phyloP scores from a whole-genome alignment of 129 eudicot genomes.

The Flaveria brownii region DNA sequence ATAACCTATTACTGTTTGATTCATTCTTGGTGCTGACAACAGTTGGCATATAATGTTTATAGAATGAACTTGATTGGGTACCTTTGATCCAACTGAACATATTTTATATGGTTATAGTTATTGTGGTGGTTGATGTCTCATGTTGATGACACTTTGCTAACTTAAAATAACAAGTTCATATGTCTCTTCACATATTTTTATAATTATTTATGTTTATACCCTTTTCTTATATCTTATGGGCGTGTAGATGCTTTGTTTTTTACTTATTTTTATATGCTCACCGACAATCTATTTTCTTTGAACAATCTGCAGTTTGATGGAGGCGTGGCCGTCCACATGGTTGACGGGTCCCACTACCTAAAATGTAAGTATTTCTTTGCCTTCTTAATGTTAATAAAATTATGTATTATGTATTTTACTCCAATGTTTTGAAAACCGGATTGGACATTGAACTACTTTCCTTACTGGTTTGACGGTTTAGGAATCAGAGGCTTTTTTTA shows the following conservation, averaged over 20 bases:
- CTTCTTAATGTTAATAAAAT: neutral
- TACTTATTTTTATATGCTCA: neutral
- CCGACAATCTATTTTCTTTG: neutral
- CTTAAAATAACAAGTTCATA: neutral
- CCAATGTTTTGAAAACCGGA: neutral
- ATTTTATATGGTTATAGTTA: neutral
- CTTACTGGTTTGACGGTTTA: neutral
- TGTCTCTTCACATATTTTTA: constrained; percentile 24
- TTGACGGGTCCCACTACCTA: neutral
- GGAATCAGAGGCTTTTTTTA: neutral
- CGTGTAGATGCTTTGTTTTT: neutral
- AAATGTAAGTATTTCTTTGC: neutral
- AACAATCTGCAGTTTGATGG: neutral
- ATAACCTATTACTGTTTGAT: neutral
- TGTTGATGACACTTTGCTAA: constrained; percentile 16
- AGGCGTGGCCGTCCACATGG: neutral
- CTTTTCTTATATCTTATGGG: constrained; percentile 11
- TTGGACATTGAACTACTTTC: neutral
- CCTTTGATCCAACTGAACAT: neutral
- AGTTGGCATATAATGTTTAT: neutral
- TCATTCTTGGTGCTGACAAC: neutral
- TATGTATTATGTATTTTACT: neutral
- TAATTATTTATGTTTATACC: constrained; percentile 10
- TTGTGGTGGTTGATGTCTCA: constrained; percentile 7
- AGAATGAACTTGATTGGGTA: neutral